Percentiles rank a stretch among this genome's conserved stretches.
phyloP scores from a whole-genome alignment of 257 asterid species.

The Mentha longifolia region DNA sequence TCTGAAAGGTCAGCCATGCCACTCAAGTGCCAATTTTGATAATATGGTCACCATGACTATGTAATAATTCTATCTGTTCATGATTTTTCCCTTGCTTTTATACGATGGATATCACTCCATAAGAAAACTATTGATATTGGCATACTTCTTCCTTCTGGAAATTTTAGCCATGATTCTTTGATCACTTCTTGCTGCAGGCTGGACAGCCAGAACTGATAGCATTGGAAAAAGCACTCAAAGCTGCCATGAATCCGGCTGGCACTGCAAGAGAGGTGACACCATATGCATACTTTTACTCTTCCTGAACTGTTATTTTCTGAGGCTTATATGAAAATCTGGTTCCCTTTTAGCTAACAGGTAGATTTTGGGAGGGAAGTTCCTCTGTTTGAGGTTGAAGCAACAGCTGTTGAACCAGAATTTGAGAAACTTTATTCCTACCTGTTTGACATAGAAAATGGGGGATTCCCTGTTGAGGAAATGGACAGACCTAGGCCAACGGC shows the following conservation, averaged over 20 bases:
- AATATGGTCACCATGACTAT: not conserved
- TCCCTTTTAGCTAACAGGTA: conserved; percentile 55
- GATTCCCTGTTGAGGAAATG: conserved; percentile 62
- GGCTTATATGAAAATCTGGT: conserved; percentile 30
- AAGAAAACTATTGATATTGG: not conserved
- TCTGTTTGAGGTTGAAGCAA: conserved; percentile 94
- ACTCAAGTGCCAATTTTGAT: conserved; percentile 22
- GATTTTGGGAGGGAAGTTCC: conserved; percentile 97
- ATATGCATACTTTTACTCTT: conserved; percentile 30
- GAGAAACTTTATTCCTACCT: conserved; percentile 87
- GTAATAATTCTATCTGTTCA: not conserved
- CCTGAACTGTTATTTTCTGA: conserved; percentile 16
- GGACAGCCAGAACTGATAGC: conserved; percentile 92
- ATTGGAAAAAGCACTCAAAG: conserved; percentile 77
- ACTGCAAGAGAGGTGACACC: conserved; percentile 89
- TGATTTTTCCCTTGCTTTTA: not conserved
- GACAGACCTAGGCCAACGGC: conserved; percentile 92
- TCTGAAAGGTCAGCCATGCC: not conserved
- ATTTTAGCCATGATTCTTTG: conserved; percentile 20
- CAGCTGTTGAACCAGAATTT: conserved; percentile 84
- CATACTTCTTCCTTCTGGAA: conserved; percentile 7
- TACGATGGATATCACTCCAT: conserved; percentile 9
- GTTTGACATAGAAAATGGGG: conserved; percentile 76
- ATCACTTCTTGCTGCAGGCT: conserved; percentile 54
- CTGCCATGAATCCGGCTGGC: conserved; percentile 83